A percentile compares a stretch with the other conserved stretches of the same genome.
Conservation (phyloP, 257 asterid genomes). For the Salvia hispanica region DNA sequence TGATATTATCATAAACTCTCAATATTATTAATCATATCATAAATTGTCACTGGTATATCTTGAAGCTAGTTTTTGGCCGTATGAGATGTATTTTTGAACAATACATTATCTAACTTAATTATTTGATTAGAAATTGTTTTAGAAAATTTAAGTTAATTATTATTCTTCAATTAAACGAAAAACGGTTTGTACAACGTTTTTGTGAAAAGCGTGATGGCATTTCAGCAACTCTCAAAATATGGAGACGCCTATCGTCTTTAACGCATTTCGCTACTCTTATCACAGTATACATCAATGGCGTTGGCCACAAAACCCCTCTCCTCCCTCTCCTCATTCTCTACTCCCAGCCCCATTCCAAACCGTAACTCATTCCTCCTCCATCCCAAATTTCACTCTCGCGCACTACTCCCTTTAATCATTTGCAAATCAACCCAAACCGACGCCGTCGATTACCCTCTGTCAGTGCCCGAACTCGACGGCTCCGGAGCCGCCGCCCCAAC, state of each 20-base stretch:
- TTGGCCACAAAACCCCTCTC: conserved; percentile 69
- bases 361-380: conserved; percentile 25
- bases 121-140: too few relatives aligned
- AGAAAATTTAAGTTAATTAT: too few relatives aligned
- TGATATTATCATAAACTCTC: too few relatives aligned
- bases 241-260: conserved; percentile 7
- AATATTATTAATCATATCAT: too few relatives aligned
- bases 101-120: too few relatives aligned
- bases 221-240: conserved; percentile 13
- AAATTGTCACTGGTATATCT: too few relatives aligned
- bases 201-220: neutral
- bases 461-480: conserved; percentile 61
- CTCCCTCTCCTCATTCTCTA: conserved; percentile 41
- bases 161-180: too few relatives aligned
- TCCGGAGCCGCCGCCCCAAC: conserved; percentile 79
- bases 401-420: conserved; percentile 31
- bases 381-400: conserved; percentile 36
- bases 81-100: too few relatives aligned
- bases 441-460: conserved; percentile 30
- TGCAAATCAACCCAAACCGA: conserved; percentile 52
- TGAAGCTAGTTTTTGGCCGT: too few relatives aligned
- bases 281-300: conserved; percentile 44
- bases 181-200: too few relatives aligned
- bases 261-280: neutral
- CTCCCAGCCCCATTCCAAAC: conserved; percentile 31